Conservation (phyloP, 768 basidiomycete genomes). For the Pleurotus pulmonarius region DNA sequence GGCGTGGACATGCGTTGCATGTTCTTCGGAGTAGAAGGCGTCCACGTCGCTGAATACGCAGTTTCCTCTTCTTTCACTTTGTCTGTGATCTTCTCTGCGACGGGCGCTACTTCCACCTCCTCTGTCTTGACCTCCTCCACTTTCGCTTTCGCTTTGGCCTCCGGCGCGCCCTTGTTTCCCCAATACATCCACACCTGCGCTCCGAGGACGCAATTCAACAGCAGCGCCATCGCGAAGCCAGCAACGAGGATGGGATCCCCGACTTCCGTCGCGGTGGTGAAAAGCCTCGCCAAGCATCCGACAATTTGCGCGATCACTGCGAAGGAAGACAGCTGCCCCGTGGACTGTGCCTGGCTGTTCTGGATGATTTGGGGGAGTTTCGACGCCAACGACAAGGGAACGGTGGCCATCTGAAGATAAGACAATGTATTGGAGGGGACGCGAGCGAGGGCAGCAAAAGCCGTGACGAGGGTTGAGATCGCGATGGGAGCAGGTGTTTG, state of each 20-base stretch:
- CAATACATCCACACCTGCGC: constrained; percentile 83
- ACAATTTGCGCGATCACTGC: constrained; percentile 85
- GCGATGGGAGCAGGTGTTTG: constrained; percentile 27
- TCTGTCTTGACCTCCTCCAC: constrained; percentile 10
- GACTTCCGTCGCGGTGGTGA: constrained; percentile 90
- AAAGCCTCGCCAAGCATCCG: constrained; percentile 88
- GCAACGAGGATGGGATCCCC: constrained; percentile 77
- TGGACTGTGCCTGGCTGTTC: constrained; percentile 71
- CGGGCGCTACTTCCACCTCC: constrained; percentile 10
- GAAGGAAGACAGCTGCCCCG: constrained; percentile 92
- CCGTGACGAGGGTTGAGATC: constrained; percentile 21
- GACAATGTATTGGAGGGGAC: constrained; percentile 52
- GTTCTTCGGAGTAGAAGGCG: constrained; percentile 16
- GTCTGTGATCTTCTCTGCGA: constrained; percentile 17
- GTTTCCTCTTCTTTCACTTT: constrained; percentile 16
- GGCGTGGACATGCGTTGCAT: constrained; percentile 39
- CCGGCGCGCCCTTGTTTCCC: constrained; percentile 40
- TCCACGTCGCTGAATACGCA: neutral
- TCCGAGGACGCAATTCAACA: constrained; percentile 82
- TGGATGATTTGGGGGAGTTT: constrained; percentile 92
- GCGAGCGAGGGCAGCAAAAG: constrained; percentile 36
- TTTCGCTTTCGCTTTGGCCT: constrained; percentile 14
- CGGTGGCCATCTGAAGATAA: constrained; percentile 76
- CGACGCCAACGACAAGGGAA: constrained; percentile 88
- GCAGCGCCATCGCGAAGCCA: constrained; percentile 79